phyloP scores from a whole-genome alignment of 768 basidiomycete genomes.

The Filobasidium wieringae region DNA sequence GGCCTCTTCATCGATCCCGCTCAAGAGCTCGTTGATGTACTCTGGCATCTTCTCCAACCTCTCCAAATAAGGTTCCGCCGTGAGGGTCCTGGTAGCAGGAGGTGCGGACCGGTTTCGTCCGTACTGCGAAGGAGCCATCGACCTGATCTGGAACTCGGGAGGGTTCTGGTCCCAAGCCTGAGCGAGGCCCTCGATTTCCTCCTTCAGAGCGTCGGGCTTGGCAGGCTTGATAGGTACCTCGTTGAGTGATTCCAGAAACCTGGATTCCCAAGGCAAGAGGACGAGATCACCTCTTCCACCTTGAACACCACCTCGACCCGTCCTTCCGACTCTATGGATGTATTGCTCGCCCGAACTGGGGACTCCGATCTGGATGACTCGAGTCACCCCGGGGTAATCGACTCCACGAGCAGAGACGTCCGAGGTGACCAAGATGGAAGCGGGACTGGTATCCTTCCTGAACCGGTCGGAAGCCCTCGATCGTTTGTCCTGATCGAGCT shows the following conservation, averaged over 20 bases:
- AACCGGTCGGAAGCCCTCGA: slow-evolving; percentile 51
- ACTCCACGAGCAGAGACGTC: slow-evolving; percentile 82
- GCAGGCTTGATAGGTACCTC: slow-evolving; percentile 60
- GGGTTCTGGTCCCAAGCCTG: slow-evolving; percentile 42
- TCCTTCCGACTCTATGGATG: slow-evolving; percentile 73
- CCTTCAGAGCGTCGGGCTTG: slow-evolving; percentile 44
- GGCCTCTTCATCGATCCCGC: slow-evolving; percentile 44
- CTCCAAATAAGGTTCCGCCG: slow-evolving; percentile 12
- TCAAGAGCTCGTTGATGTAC: slow-evolving; percentile 29
- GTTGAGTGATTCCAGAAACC: slow-evolving; percentile 53
- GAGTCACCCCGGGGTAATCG: slow-evolving; percentile 77
- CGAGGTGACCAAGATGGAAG: slow-evolving; percentile 64
- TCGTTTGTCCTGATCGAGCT: slow-evolving; percentile 52
- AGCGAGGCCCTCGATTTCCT: slow-evolving; percentile 46
- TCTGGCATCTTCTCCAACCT: slow-evolving; percentile 27
- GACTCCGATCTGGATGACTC: slow-evolving; percentile 81
- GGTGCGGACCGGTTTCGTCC: slow-evolving; percentile 5
- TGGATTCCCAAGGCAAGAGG: slow-evolving; percentile 64
- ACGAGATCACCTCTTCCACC: slow-evolving; percentile 65
- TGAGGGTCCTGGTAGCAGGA: neutral
- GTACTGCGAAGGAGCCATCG: slow-evolving; percentile 29
- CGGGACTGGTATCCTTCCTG: slow-evolving; percentile 46
- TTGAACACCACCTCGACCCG: slow-evolving; percentile 55
- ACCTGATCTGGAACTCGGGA: neutral
- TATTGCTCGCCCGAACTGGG: slow-evolving; percentile 62